Conservation (phyloP, 2,329 filamentous ascomycete genomes). For the Helminthosporium solani region DNA sequence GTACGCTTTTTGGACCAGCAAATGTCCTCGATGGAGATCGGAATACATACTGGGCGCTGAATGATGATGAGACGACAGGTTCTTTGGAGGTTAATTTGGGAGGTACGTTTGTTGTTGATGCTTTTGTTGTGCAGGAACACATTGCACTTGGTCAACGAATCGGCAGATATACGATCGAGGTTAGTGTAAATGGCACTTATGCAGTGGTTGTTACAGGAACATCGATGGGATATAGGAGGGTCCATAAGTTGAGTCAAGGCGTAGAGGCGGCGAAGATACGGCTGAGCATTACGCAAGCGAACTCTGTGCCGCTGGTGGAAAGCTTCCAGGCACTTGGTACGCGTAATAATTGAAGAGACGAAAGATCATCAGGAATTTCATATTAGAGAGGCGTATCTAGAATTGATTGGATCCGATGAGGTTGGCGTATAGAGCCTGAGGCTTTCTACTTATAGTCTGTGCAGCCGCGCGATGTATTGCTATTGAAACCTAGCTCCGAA, state of each 20-base stretch:
- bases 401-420: no score
- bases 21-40: slow-evolving; percentile 9
- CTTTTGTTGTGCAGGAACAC: slow-evolving; percentile 15
- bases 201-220: slow-evolving; percentile 13
- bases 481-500: no score
- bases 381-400: no score
- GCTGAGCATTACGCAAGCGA: slow-evolving; percentile 14
- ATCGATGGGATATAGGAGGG: slow-evolving; percentile 17
- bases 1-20: slow-evolving; percentile 5
- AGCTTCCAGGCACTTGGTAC: slow-evolving; percentile 12
- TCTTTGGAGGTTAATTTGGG: slow-evolving; percentile 11
- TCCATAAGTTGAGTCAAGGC: slow-evolving; percentile 7
- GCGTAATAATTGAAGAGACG: not conserved
- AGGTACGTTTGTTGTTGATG: slow-evolving; percentile 6
- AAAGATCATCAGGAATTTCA: no score
- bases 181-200: slow-evolving; percentile 5
- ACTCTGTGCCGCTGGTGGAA: slow-evolving; percentile 12
- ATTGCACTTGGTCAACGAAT: slow-evolving; percentile 15
- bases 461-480: no score
- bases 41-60: slow-evolving; percentile 15
- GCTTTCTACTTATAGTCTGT: no score
- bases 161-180: slow-evolving; percentile 15
- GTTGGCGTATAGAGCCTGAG: no score
- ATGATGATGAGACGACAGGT: slow-evolving; percentile 10
- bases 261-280: slow-evolving; percentile 7